Evolutionary conservation across 2,329 filamentous ascomycete species (phyloP), one percentile per base, ranked within the genome.

Genomic region (Dothideomycetidae sp.): DNA sequence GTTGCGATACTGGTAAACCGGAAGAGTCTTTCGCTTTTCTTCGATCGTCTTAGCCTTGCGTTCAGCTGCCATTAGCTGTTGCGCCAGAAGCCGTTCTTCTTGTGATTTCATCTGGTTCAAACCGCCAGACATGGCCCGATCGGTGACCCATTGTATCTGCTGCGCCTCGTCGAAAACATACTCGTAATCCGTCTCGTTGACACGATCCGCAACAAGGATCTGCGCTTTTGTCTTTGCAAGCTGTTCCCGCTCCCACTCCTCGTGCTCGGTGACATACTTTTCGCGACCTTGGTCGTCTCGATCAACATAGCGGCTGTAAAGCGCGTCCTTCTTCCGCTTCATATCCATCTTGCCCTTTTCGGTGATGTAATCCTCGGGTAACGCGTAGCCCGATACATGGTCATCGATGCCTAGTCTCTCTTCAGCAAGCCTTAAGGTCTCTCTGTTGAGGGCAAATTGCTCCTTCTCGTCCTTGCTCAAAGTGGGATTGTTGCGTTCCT

Each of bases 201-300:
- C 75, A 23, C 78, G 70, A 52, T 92, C 83, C 0, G 75, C 63
- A 37, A 75, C 73, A 46, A 74, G 70, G 42, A 93, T 84, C 54
- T 93, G 85, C 1, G 83, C 77, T 55, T 88, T 90, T 4, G 84
- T 86, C 56, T 92, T 92, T 40, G 77, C 70, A 1, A 80, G 72
- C 60, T 96, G 88, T 53, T 96, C 88, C 41, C 75, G 66, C 55
- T 98, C 90, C 88, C 88, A 98, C 52, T 93, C 82, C 44, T 98
- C 86, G 45, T 93, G 81, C 55, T 98, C 90, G 0, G 85, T 93
- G 41, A 93, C 74, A 49, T 84, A 92, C 49, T 78, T 79, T 55
- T 94, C 88, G 46, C 90, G 78, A 3, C 86, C 86, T 49, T 78
- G 78, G 50, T 92, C 82, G 49, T 93, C 85, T 42, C 73, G 72